Conservation (phyloP, 495 filamentous ascomycete species). For the Penicillium waksmanii region DNA sequence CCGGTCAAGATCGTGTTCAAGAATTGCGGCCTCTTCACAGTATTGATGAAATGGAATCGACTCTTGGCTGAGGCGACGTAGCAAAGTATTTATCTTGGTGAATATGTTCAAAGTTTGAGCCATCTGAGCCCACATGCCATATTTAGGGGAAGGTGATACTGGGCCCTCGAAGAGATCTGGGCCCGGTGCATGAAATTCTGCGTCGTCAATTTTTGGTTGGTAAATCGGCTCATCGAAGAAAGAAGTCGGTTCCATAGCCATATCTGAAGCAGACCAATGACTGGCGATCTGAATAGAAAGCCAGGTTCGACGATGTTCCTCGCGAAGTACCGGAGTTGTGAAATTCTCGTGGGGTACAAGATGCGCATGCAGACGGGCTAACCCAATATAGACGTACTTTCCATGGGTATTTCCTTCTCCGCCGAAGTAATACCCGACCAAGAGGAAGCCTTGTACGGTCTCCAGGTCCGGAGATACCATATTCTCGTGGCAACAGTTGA, state of each 20-base stretch:
- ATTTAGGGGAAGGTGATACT: neutral
- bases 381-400: slow-evolving; percentile 29
- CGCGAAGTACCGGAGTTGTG: slow-evolving; percentile 9
- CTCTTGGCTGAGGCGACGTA: slow-evolving; percentile 23
- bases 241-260: slow-evolving; percentile 21
- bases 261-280: slow-evolving; percentile 28
- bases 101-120: slow-evolving; percentile 26
- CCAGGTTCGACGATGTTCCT: slow-evolving; percentile 26
- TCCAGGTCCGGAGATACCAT: slow-evolving; percentile 22
- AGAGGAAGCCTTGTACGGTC: slow-evolving; percentile 24
- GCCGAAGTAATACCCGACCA: slow-evolving; percentile 25
- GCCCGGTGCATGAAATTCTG: slow-evolving; percentile 16
- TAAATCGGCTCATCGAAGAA: neutral
- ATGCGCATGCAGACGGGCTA: slow-evolving; percentile 29
- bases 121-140: slow-evolving; percentile 33
- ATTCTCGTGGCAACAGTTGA: slow-evolving; percentile 12
- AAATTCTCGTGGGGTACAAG: neutral
- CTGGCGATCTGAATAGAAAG: slow-evolving; percentile 24
- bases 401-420: slow-evolving; percentile 25
- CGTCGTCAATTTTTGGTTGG: slow-evolving; percentile 25
- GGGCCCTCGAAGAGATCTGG: slow-evolving; percentile 7
- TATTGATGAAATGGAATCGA: slow-evolving; percentile 22
- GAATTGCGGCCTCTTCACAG: slow-evolving; percentile 12
- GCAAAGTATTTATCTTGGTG: slow-evolving; percentile 18
- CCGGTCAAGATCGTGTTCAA: slow-evolving; percentile 17